Evolutionary conservation across 2,329 filamentous ascomycete species (phyloP), one percentile per base, ranked within the genome.

Genomic region (Periconia sp.): DNA sequence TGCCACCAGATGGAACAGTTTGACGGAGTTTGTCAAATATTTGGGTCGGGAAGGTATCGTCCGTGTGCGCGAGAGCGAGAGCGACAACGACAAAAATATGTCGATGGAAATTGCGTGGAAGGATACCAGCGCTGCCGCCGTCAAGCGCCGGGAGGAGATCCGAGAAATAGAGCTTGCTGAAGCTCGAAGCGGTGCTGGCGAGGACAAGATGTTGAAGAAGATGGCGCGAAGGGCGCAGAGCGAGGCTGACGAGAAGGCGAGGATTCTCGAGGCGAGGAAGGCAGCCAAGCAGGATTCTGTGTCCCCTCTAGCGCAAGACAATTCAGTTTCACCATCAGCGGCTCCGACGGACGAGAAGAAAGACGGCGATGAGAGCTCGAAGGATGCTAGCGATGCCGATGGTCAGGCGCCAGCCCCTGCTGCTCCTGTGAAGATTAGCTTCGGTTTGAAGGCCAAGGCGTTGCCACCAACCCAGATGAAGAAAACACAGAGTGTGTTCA

Each of bases 11-110:
- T 97, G 92, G 92, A 84, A 87, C 3, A 90, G 85, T 50, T 76
- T 99, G 63, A 93, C 92, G 2, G 92, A 97, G 64, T 96, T 96
- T 69, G 91, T 90, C 14, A 96, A 96, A 69, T 79, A 90, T 66
- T 77, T 99, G 1, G 92, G 93, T 0, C 79, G 89, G 19, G 92
- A 97, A 72, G 90, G 93, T 0, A 86, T 97, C 44, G 96, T 91
- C 65, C 81, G 90, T 30, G 92, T 97, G 0, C 72, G 70, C 41
- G 92, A 97, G 73, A 93, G 97, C 72, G 91, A 87, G 41, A 86
- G 90, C 58, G 93, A 96, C 72, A 94, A 91, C 0, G 23, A 27
- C 23, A 27, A 27, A 27, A 27, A 27, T 27, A 27, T 27, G 23
- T 27, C 23, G 23, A 65, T 97, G 41, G 89, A 92, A 65, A 86